Base-by-base conservation (phyloP, 208 protist species). In the Trypanosoma mega region DNA sequence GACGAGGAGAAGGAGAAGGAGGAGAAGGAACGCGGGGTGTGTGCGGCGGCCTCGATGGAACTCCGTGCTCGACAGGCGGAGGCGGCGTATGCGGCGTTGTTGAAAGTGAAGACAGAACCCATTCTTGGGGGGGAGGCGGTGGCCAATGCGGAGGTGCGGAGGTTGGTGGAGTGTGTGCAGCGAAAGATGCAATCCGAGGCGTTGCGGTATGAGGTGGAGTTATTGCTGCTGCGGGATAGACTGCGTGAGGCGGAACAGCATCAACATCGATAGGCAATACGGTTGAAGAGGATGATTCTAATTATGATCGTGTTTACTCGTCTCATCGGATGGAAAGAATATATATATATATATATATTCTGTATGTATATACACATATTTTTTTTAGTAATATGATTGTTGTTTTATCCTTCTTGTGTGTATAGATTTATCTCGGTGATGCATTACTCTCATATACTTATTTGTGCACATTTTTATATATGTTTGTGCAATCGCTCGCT, bases 181-280 rank as follows among this genome's bases (percentile, higher is more conserved):
- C 59, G 66, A n/a, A 68, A 76, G 44, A 68, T 90, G 39, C 1
- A 72, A n/a, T n/a, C 43, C 6, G 73, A 89, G 23, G 72, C 71
- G 7, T 46, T 58, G 8, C 62, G 72, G 47, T 76, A 83, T 27
- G 76, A 89, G 65, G 76, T 46, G 50, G 80, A 90, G 63, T 56
- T 80, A 9, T 49, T 64, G 9, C 76, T 67, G 23, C 64, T 84
- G 73, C 82, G 80, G 33, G 79, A 87, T 54, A 37, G 70, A 0
- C 50, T 91, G 7, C 78, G 78, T 39, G 68, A 63, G 11, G 43
- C 82, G 31, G 73, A 86, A 63, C 62, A 68, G 8, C 37, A 70
- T 16, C 43, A 9, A 30, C 47, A 20, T 14, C 43, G 47, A n/a
- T 16, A 7, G 26, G n/a, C 8, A 54, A 54, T 6, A 24, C 8